Evolutionary conservation across 768 basidiomycete species (phyloP), one percentile per base, ranked within the genome.

Genomic region (Albatrellus ellisii): DNA sequence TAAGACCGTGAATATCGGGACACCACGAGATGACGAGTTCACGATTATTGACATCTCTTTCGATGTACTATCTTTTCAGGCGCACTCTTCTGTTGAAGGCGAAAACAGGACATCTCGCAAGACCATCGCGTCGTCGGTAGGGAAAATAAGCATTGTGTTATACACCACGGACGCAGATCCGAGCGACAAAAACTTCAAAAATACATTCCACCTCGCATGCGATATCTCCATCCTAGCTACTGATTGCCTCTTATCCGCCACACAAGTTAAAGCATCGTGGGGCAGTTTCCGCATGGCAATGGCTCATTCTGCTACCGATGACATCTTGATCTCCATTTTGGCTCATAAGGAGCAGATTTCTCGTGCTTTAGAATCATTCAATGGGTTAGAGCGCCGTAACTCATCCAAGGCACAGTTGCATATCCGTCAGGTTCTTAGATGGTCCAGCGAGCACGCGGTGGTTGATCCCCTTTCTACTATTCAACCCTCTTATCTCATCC

Each of bases 401-500:
- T 12, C 40, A 27, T 18, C 28, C n/a, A 33, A 18, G 10, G 27
- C 41, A 12, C 47, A 45, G 9, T 18, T 29, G 15, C 44, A 44
- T 25, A 59, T 79, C 17, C 60, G 62, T 37, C 59, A 62, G 32
- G 66, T 81, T 37, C 62, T 85, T 39, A 55, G 60, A 44, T 61
- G 61, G 39, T 75, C 77, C n/a, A 60, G 62, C 22, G 60, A 70
- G 24, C 60, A 66, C 18, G 54, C 72, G 3, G 59, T 75, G 22
- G 65, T 84, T 6, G 84, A 90, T 54, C 82, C 85, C 6, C 65
- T 87, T 11, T 89, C 88, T 17, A 75, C 83, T 25, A 85, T 77
- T 24, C 85, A 89, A 36, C 83, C 86, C 5, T 89, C 87, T 2
- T 87, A 75, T 54, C 68, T 92, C 26, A 74, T 91, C 20, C 86